Base-by-base conservation (phyloP, 2,329 filamentous ascomycete species). In the Emmonsia crescens region DNA sequence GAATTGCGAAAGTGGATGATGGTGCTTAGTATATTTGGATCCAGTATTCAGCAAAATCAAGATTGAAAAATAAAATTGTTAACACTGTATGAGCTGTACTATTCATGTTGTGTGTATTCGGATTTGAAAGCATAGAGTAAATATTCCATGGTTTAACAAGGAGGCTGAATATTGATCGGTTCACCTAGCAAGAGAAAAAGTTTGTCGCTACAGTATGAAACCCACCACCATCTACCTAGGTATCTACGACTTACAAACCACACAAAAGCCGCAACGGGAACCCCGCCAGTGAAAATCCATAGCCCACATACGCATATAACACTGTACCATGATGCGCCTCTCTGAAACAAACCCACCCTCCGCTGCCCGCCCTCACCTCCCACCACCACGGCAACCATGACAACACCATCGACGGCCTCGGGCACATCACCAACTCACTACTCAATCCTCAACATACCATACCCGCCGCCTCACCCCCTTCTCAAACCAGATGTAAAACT, bases 401-500 rank as follows among this genome's bases (percentile, higher is more conserved):
- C 33, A 52, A 12, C 38, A 36, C 5, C 38, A 58, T 21, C 56
- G 19, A 49, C 46, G 12, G 2, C 46, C 24, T 27, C 24, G 24
- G 16, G 48, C 24, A 51, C 27, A 33, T 3, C 58, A 46, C 38
- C 59, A 42, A 60, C 49, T n/a, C 59, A 60, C 36, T 60, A 55
- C 49, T 54, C 49, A 55, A 60, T 60, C 49, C 59, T 57, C 59
- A 60, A 60, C 36, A 42, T 60, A 27, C 54, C 60, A 27, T 56
- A 40, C 33, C 60, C 55, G 29, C 51, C 54, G 12, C 27, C 44
- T 33, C 46, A 58, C 44, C 33, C n/a, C 46, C 52, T 61, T 9
- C 44, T 36, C 55, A 75, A 75, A 56, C 72, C 75, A 61, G 77
- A 79, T 46, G 71, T 84, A 60, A 82, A 81, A 68, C 64, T 73